Conservation (phyloP, 768 basidiomycete species). For the Cytidiella melzeri region DNA sequence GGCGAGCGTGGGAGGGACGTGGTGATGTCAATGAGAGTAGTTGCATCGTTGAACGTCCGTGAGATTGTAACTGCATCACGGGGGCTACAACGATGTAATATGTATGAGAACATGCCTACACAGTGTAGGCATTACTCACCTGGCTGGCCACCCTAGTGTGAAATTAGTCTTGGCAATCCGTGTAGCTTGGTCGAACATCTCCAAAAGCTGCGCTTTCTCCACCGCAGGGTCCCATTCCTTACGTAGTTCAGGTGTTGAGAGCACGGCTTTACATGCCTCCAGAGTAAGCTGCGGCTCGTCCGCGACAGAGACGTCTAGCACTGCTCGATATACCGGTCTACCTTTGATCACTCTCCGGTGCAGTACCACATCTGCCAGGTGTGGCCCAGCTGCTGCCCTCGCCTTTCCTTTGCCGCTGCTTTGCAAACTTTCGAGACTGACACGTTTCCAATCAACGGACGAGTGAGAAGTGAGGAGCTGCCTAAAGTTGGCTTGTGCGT, state of each 20-base stretch:
- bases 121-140: constrained; percentile 44
- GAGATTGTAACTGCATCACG: constrained; percentile 94
- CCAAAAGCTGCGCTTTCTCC: constrained; percentile 73
- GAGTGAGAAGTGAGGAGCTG: constrained; percentile 67
- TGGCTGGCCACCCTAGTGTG: constrained; percentile 93
- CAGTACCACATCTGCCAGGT: constrained; percentile 67
- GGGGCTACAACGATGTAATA: constrained; percentile 47
- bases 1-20: constrained; percentile 89
- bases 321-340: constrained; percentile 74
- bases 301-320: constrained; percentile 68
- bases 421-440: constrained; percentile 35
- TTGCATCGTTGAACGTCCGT: constrained; percentile 71
- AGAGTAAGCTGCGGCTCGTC: constrained; percentile 57
- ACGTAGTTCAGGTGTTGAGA: constrained; percentile 81
- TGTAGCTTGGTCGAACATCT: constrained; percentile 81
- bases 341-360: constrained; percentile 72
- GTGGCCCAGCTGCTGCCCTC: constrained; percentile 44
- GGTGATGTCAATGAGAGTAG: constrained; percentile 83
- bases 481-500: constrained; percentile 73
- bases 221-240: constrained; percentile 95
- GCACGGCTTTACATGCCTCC: constrained; percentile 74
- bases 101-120: constrained; percentile 3
- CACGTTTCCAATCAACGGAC: constrained; percentile 76
- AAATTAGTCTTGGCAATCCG: constrained; percentile 88
- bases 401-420: constrained; percentile 57